Evolutionary conservation across 176 grass and related monocot species (phyloP), one percentile per base, ranked within the genome.

Genomic region (Musa itinerans): DNA sequence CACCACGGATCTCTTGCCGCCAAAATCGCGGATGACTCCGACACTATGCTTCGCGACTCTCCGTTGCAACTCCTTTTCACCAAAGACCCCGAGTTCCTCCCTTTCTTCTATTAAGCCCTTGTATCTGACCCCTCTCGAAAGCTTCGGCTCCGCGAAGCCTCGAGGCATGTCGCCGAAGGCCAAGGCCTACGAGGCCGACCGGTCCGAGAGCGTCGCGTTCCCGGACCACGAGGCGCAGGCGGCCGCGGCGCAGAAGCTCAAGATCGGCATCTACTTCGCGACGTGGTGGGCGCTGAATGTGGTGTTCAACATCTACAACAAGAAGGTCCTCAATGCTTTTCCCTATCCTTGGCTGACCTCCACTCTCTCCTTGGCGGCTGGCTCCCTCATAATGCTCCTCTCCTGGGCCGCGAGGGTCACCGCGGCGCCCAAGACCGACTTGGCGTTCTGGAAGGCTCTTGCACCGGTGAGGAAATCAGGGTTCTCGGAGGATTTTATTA

Each of bases 301-400:
- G 57, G 57, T 62, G 57, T 62, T 62, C 57, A 62, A 62, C 57
- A 62, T 62, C 10, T 62, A 62, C 57, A 62, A 62, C 57, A 62
- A 62, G 57, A 62, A 62, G 57, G 57, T 62, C 57, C 57, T 62
- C 57, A 62, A 62, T 17, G 57, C 57, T n/a, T 62, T 62, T n/a
- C 57, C 57, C 57, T 62, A 62, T n/a, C 57, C 57, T n/a, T 62
- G 57, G 57, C 57, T 62, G 5, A 62, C 57, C 12, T 62, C 57
- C 57, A 62, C 57, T n/a, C 57, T 62, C 57, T 62, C 57, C 57
- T n/a, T 62, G 6, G 57, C 57, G 17, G 57, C 57, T n/a, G 57
- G 57, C 57, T 62, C 57, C 57, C 57, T 62, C 57, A 62, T 62
- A 62, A 62, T 62, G 57, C 57, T 62, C 57, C 6, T 62, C 20